phyloP scores from a whole-genome alignment of 768 basidiomycete genomes.

The Mrakia frigida region DNA sequence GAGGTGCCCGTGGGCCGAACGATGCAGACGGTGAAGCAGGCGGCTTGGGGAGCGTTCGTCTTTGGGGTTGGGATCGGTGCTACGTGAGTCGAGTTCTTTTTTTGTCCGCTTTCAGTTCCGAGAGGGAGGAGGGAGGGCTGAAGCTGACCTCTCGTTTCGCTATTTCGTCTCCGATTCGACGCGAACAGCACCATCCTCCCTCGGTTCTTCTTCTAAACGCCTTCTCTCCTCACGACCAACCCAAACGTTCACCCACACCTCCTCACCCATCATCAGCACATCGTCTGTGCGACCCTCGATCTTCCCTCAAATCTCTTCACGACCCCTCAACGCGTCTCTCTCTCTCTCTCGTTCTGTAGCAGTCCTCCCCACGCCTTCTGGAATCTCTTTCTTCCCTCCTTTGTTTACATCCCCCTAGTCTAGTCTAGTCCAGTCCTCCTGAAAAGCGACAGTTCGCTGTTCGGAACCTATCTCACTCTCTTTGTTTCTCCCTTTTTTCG shows the following conservation, averaged over 20 bases:
- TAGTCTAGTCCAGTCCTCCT: no score
- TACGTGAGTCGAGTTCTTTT: constrained; percentile 53
- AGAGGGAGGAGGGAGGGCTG: no score
- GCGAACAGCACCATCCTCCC: constrained; percentile 20
- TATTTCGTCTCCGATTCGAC: background rate
- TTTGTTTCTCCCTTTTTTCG: no score
- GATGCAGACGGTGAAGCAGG: constrained; percentile 64
- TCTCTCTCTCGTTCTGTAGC: background rate
- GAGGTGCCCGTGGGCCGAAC: constrained; percentile 46
- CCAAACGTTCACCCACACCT: background rate
- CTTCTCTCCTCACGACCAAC: background rate
- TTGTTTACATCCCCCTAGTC: no score
- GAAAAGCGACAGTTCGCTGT: no score
- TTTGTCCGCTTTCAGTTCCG: background rate
- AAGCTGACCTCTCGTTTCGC: background rate
- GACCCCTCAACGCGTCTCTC: background rate
- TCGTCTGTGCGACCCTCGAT: background rate
- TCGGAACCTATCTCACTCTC: no score
- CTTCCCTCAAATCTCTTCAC: background rate
- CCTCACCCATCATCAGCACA: background rate
- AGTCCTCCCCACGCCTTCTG: no score
- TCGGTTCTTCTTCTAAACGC: constrained; percentile 23
- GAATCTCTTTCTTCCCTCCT: no score
- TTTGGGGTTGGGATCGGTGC: constrained; percentile 79
- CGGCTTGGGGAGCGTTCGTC: constrained; percentile 76